Base-by-base conservation (phyloP, 108 stramenopile genomes). In the Cyclotella atomus region DNA sequence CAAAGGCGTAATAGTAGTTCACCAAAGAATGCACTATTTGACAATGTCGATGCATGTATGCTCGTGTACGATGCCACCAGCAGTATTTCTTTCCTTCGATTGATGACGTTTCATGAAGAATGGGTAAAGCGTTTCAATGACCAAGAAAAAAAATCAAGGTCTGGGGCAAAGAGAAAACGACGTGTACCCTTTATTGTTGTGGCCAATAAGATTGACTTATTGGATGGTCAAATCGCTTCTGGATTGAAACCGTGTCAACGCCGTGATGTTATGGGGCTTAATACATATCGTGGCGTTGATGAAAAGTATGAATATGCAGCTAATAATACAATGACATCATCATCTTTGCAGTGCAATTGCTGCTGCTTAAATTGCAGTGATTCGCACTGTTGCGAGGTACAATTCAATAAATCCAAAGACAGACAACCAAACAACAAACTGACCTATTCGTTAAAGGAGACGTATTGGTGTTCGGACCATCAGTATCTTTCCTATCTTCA, bases 51-150 rank as follows among this genome's bases (percentile, higher is more conserved):
- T 82, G 88, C 82, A 15, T 85, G 83, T 55, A 77, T 90, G 71
- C 67, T 94, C 25, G 89, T 92, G 16, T 94, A 94, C 46, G 93
- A 94, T 62, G 84, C 87, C 17, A 91, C 90, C 3, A 84, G 82
- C 8, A 86, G 83, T 44, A 89, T 84, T 14, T 88, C 87, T 5
- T 94, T 94, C 65, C 73, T 85, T n/a, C 88, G 87, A 65, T 71
- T 92, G 17, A 74, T 90, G 59, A 75, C 81, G 53, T 91, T 87
- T 90, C 83, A 94, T 61, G 79, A 86, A 14, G 93, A 94, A 36
- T 75, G 86, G 67, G 49, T 88, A 49, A 65, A 80, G 35, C 66
- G 82, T 46, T 78, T 86, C 56, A 68, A 59, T 33, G 70, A 41
- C 36, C 64, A n/a, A n/a, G n/a, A 79, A 69, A 27, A 56, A 41